Conservation (phyloP, 2,329 filamentous ascomycete genomes). For the Xylariales sp. region DNA sequence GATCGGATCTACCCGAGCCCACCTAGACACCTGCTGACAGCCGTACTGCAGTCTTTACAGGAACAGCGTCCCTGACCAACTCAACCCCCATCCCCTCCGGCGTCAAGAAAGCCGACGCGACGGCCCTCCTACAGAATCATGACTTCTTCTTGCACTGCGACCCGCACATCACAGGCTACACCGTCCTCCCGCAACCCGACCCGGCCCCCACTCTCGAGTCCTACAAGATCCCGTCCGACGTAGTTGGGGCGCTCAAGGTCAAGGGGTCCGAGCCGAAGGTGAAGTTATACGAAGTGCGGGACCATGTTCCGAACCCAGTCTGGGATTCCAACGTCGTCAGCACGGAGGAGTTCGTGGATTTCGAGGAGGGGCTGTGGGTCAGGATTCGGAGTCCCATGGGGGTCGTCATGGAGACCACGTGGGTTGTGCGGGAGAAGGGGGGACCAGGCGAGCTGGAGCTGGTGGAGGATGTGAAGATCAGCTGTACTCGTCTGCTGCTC, state of each 20-base stretch:
- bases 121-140: constrained; percentile 46
- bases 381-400: constrained; percentile 46
- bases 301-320: constrained; percentile 48
- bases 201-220: constrained; percentile 19
- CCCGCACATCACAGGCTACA: constrained; percentile 42
- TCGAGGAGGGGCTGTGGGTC: constrained; percentile 46
- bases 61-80: constrained; percentile 38
- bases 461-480: constrained; percentile 46
- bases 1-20: not conserved
- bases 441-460: constrained; percentile 35
- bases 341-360: constrained; percentile 48
- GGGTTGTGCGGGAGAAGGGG: constrained; percentile 33
- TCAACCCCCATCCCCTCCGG: constrained; percentile 35
- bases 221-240: constrained; percentile 18
- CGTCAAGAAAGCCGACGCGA: constrained; percentile 17
- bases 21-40: not conserved
- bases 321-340: constrained; percentile 52
- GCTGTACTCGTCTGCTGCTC: constrained; percentile 44
- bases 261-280: constrained; percentile 30
- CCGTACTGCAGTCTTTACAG: constrained; percentile 34
- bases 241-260: constrained; percentile 18
- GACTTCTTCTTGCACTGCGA: constrained; percentile 48
- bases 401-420: constrained; percentile 49
- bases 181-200: constrained; percentile 18
- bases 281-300: constrained; percentile 45